phyloP scores from a whole-genome alignment of 306 rosid genomes.

The Mucuna pruriens region DNA sequence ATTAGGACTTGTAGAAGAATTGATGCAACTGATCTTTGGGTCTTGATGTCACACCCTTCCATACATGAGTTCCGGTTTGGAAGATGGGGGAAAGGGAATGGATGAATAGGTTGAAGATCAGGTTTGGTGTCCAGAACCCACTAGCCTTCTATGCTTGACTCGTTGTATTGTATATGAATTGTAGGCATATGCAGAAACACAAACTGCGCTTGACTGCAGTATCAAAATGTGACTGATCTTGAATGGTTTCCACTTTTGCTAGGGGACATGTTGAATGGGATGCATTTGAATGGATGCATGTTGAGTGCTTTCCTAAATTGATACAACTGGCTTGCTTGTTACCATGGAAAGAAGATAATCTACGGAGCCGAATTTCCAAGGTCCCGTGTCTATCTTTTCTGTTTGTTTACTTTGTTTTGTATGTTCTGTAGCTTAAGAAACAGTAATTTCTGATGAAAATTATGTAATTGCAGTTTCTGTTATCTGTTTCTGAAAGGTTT shows the following conservation, averaged over 20 bases:
- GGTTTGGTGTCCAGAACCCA: slow-evolving; percentile 15
- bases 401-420: slow-evolving; percentile 10
- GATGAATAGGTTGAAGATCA: slow-evolving; percentile 12
- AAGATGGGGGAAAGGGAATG: slow-evolving; percentile 11
- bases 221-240: slow-evolving; percentile 31
- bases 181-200: background rate
- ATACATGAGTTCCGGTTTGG: background rate
- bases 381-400: slow-evolving; percentile 45
- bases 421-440: slow-evolving; percentile 26
- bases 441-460: slow-evolving; percentile 40
- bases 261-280: slow-evolving; percentile 83
- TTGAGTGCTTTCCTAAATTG: slow-evolving; percentile 84
- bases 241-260: slow-evolving; percentile 41
- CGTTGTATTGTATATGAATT: slow-evolving; percentile 1
- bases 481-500: slow-evolving; percentile 79
- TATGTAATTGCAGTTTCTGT: slow-evolving; percentile 69
- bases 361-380: slow-evolving; percentile 80
- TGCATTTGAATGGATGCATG: slow-evolving; percentile 94
- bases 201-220: background rate
- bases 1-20: slow-evolving; percentile 34
- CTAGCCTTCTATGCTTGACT: background rate
- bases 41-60: slow-evolving; percentile 23
- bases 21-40: slow-evolving; percentile 15
- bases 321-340: slow-evolving; percentile 80
- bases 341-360: slow-evolving; percentile 86